Percentiles rank a stretch among this genome's conserved stretches.
Conservation (phyloP, 257 asterid genomes). For the Coffea eugenioides region DNA sequence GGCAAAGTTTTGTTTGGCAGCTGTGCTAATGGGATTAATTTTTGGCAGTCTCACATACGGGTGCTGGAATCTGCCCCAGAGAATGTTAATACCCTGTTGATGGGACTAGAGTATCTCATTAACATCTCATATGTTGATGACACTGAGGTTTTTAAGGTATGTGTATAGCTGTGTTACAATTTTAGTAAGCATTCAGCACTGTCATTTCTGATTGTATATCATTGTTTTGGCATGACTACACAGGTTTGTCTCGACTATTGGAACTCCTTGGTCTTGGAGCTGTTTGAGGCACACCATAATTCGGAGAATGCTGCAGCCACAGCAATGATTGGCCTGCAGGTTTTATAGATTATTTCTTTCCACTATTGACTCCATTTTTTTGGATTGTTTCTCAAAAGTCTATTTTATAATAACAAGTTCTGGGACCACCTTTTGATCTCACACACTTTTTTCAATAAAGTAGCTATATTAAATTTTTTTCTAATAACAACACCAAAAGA, state of each 20-base stretch:
- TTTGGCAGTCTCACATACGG: conserved; percentile 79
- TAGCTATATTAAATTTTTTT: too few relatives aligned
- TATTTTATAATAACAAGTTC: too few relatives aligned
- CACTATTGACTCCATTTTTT: too few relatives aligned
- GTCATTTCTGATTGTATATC: background rate
- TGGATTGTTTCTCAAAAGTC: too few relatives aligned
- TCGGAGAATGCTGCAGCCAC: conserved; percentile 60
- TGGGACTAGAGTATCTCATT: conserved; percentile 92
- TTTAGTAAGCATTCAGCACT: background rate
- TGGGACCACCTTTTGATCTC: too few relatives aligned
- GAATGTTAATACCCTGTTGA: conserved; percentile 57
- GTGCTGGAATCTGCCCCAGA: conserved; percentile 81
- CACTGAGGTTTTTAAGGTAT: conserved; percentile 98
- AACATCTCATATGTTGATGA: conserved; percentile 93
- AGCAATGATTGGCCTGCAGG: conserved; percentile 92
- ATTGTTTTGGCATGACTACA: conserved; percentile 14
- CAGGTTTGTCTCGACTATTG: conserved; percentile 99
- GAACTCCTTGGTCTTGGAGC: conserved; percentile 84
- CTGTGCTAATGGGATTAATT: conserved; percentile 7
- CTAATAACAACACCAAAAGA: too few relatives aligned
- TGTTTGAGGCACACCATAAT: conserved; percentile 88
- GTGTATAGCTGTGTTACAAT: background rate
- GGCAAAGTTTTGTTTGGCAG: background rate
- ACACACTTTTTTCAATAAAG: too few relatives aligned
- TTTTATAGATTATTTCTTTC: conserved; percentile 10